phyloP scores from a whole-genome alignment of 2,329 filamentous ascomycete species.

The Zymoseptoria passerinii region DNA sequence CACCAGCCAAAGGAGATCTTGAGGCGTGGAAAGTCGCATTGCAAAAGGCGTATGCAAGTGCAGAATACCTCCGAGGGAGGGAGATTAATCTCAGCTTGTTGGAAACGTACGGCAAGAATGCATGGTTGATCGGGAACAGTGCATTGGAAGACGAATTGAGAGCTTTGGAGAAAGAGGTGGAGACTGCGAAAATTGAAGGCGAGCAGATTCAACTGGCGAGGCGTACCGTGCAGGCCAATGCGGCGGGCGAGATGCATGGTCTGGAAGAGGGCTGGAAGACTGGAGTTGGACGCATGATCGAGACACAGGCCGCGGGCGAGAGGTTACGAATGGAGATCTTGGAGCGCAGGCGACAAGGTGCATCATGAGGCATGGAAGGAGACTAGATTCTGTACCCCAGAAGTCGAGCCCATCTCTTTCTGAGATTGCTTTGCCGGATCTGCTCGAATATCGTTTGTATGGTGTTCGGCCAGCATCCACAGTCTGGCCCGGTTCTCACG shows the following conservation, averaged over 20 bases:
- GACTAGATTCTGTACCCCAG: not conserved
- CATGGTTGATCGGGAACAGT: slow-evolving; percentile 81
- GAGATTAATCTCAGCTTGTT: slow-evolving; percentile 62
- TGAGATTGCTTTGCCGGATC: not conserved
- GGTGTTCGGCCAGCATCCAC: not conserved
- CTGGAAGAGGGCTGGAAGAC: slow-evolving; percentile 72
- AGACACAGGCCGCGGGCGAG: slow-evolving; percentile 80
- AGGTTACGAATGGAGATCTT: slow-evolving; percentile 58
- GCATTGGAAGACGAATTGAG: slow-evolving; percentile 66
- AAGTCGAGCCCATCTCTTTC: not conserved
- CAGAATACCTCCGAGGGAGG: slow-evolving; percentile 49
- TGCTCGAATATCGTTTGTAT: not conserved
- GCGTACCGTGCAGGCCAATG: slow-evolving; percentile 60
- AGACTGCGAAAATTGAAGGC: slow-evolving; percentile 56
- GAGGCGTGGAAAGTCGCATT: slow-evolving; percentile 45
- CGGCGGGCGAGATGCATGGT: slow-evolving; percentile 61
- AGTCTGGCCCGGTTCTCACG: too few species aligned
- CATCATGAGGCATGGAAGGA: slow-evolving; percentile 9
- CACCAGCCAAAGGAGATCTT: slow-evolving; percentile 39
- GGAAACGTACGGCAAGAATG: slow-evolving; percentile 75
- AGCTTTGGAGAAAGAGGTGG: slow-evolving; percentile 65
- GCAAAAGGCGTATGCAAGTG: slow-evolving; percentile 49
- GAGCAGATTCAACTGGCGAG: slow-evolving; percentile 66
- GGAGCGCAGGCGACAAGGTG: slow-evolving; percentile 48
- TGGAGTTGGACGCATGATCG: slow-evolving; percentile 69